phyloP scores from a whole-genome alignment of 441 rosid species.

The Gossypium schwendimanii region DNA sequence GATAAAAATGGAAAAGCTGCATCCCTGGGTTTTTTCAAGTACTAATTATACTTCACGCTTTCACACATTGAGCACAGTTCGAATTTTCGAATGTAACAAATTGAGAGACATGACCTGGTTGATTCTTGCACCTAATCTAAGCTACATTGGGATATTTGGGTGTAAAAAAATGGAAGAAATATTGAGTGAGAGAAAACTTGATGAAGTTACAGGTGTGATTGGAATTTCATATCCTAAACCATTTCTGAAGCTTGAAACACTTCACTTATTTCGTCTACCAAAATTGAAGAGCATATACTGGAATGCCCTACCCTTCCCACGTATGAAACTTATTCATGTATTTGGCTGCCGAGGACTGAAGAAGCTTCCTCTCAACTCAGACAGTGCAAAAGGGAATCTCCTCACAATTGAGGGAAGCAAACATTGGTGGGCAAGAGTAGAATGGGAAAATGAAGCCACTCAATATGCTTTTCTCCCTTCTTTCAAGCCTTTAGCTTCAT shows the following conservation, averaged over 20 bases:
- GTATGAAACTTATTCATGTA: neutral
- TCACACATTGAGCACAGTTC: neutral
- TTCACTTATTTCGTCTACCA: neutral
- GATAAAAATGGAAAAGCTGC: neutral
- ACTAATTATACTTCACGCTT: neutral
- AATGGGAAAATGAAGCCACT: neutral
- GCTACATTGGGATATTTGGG: no score
- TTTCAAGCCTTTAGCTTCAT: no score
- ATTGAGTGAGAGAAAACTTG: neutral
- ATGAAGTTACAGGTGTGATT: neutral
- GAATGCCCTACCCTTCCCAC: neutral
- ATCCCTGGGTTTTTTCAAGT: neutral
- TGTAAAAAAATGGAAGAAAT: neutral
- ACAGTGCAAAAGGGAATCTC: neutral
- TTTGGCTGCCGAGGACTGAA: neutral
- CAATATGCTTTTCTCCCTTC: no score
- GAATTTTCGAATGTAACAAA: no score
- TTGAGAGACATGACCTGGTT: neutral
- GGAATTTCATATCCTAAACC: neutral
- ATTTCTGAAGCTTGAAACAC: neutral
- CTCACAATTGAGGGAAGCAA: neutral
- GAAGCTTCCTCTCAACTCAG: neutral
- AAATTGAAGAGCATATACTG: neutral
- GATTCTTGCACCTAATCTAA: conserved; percentile 5
- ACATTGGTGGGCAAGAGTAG: neutral